Conservation (phyloP, 129 eudicot species). For the Silybum marianum region DNA sequence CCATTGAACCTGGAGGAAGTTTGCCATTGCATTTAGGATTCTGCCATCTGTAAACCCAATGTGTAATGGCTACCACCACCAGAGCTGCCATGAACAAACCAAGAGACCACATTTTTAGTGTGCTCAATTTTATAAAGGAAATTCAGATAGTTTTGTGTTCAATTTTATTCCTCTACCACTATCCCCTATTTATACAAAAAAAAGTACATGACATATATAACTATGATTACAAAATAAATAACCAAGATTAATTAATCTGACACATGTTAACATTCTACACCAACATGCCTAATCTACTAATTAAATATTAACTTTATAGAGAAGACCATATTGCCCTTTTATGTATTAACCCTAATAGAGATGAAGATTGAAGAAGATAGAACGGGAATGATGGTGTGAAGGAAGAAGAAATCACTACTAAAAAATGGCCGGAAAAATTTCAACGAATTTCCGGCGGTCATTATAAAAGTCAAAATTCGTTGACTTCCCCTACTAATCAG, state of each 20-base stretch:
- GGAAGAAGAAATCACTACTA: background rate
- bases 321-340: too few relatives aligned
- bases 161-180: too few relatives aligned
- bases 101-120: constrained; percentile 40
- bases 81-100: constrained; percentile 36
- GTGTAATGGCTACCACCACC: constrained; percentile 35
- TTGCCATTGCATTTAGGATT: constrained; percentile 74
- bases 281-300: too few relatives aligned
- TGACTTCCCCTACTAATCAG: too few relatives aligned
- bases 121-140: background rate
- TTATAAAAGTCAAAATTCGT: too few relatives aligned
- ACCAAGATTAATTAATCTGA: too few relatives aligned
- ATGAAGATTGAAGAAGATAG: background rate
- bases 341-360: background rate
- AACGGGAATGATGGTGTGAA: background rate
- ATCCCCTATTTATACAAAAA: background rate
- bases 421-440: too few relatives aligned
- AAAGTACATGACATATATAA: background rate
- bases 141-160: too few relatives aligned
- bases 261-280: too few relatives aligned
- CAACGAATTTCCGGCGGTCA: too few relatives aligned
- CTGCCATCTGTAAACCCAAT: constrained; percentile 71
- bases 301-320: too few relatives aligned
- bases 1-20: constrained; percentile 96
- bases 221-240: background rate